Evolutionary conservation across 2,329 filamentous ascomycete species (phyloP).

Genomic region (Aspergillus clavatus): DNA sequence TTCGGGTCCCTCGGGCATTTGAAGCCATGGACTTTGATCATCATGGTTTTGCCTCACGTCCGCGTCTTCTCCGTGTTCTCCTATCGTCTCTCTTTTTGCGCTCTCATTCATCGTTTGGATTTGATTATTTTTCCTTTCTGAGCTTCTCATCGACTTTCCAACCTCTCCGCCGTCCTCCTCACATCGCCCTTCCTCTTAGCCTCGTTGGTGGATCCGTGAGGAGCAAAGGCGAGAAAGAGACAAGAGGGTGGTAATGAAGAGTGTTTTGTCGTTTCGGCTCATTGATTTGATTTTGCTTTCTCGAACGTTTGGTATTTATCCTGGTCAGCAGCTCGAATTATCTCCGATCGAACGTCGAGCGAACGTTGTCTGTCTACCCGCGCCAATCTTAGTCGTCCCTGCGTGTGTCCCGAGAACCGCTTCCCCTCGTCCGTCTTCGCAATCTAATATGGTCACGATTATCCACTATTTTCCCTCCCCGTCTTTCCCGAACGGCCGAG

Average conservation of each 20-base stretch:
- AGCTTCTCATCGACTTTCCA: too few relatives aligned
- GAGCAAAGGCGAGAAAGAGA: background rate
- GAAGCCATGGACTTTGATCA: background rate
- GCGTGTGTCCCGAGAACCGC: conserved; percentile 19
- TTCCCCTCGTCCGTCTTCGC: conserved; percentile 21
- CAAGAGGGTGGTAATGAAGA: conserved; percentile 6
- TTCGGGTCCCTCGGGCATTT: background rate
- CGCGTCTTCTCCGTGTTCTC: background rate
- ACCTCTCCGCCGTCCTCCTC: too few relatives aligned
- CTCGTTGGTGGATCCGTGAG: too few relatives aligned
- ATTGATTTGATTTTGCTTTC: background rate
- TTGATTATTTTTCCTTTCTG: conserved; percentile 1
- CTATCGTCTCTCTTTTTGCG: background rate
- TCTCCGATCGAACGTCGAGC: conserved; percentile 25
- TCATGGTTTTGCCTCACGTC: background rate
- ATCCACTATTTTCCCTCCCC: conserved; percentile 12
- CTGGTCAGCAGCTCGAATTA: conserved; percentile 25
- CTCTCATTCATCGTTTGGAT: conserved; percentile 8
- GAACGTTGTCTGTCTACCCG: conserved; percentile 15
- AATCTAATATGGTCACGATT: conserved; percentile 22
- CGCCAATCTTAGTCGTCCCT: conserved; percentile 22
- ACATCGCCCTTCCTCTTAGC: too few relatives aligned
- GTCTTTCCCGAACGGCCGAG: conserved; percentile 14
- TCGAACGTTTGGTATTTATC: conserved; percentile 24
- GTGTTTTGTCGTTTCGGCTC: conserved; percentile 8